Evolutionary conservation across 2,329 filamentous ascomycete genomes (phyloP).

Genomic region (Pestalotiopsis sp.): DNA sequence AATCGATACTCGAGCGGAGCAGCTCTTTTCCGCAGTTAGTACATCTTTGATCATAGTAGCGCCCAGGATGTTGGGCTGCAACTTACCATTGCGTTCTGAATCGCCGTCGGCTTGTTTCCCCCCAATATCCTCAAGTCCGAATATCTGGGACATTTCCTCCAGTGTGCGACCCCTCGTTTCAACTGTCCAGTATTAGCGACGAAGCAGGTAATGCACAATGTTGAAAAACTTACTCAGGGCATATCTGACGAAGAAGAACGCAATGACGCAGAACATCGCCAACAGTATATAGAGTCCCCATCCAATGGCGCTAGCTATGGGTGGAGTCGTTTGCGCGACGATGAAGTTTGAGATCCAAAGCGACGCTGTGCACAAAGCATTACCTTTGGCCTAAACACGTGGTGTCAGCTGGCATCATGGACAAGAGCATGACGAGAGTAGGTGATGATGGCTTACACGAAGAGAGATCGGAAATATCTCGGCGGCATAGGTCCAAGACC

Average conservation of each 20-base stretch:
- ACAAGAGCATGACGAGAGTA: not conserved
- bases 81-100: not conserved
- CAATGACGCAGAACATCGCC: constrained; percentile 26
- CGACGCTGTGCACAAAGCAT: constrained; percentile 28
- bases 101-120: not conserved
- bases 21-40: not conserved
- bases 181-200: too few relatives aligned
- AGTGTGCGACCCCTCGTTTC: not conserved
- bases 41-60: not conserved
- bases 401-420: not conserved
- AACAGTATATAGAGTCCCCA: constrained; percentile 30
- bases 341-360: constrained; percentile 30
- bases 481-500: constrained; percentile 33
- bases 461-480: constrained; percentile 33
- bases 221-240: constrained; percentile 20
- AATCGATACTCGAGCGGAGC: not conserved
- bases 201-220: not conserved
- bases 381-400: constrained; percentile 29
- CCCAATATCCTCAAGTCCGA: not conserved
- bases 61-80: not conserved
- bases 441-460: constrained; percentile 21
- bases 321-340: constrained; percentile 24
- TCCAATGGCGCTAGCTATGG: constrained; percentile 25
- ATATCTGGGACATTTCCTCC: not conserved
- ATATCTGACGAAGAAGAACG: constrained; percentile 29